Evolutionary conservation across 257 asterid genomes (phyloP).

Genomic region (Verbena officinalis): DNA sequence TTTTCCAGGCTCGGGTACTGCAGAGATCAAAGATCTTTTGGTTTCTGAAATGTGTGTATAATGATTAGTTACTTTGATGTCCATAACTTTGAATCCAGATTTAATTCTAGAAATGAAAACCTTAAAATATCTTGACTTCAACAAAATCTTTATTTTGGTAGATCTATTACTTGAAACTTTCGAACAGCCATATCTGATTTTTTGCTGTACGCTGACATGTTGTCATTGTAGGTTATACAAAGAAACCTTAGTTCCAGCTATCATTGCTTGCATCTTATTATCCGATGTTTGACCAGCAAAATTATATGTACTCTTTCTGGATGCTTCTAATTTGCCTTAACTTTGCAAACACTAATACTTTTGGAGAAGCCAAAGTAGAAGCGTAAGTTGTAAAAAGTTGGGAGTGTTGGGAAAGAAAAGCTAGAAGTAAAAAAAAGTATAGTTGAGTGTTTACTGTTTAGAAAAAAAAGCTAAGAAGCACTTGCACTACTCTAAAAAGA

Average conservation of each 20-base stretch:
- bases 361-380: too few species aligned
- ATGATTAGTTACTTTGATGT: conserved; percentile 21
- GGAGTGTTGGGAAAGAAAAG: too few species aligned
- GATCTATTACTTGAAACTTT: conserved; percentile 1
- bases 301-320: conserved; percentile 16
- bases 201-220: neutral
- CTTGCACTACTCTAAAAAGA: too few species aligned
- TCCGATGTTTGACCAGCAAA: conserved; percentile 5
- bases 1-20: too few species aligned
- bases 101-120: too few species aligned
- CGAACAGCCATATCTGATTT: neutral
- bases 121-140: too few species aligned
- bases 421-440: too few species aligned
- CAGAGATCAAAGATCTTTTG: too few species aligned
- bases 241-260: neutral
- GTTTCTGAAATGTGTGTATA: conserved; percentile 27
- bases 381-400: too few species aligned
- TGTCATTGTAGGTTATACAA: neutral
- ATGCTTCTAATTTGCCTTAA: conserved; percentile 12
- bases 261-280: neutral
- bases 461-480: too few species aligned
- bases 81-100: conserved; percentile 10
- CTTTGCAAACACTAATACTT: too few species aligned
- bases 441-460: too few species aligned
- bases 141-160: neutral